Base-by-base conservation (phyloP, 2,329 filamentous ascomycete species). In the Epichloe coenophiala region DNA sequence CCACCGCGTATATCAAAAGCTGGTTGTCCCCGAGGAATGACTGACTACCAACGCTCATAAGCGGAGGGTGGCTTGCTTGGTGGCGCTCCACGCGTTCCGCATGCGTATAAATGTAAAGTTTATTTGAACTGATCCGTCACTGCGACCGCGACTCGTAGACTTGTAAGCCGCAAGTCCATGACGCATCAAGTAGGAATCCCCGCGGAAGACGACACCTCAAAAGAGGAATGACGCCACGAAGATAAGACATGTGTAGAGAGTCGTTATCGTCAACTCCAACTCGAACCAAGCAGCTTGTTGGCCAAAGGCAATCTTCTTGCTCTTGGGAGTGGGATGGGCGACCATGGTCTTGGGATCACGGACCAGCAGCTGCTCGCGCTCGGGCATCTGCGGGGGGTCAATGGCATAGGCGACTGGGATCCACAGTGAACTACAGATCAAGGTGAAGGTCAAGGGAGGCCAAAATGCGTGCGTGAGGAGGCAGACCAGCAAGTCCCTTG, bases 401-500 rank as follows among this genome's bases (percentile, higher is more conserved):
- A 83, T 74, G 23, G 78, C 76, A 58, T 84, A 84, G 1, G 69
- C 68, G 44, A 84, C 69, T 0, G 80, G 80, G 0, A 72, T 77
- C 75, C 76, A 80, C 27, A 78, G 65, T 1, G 74, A 75, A 47
- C 67, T 72, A 66, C 71, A 73, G 45, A 76, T 70, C 59, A 76
- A 75, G 42, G 80, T 57, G 64, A 78, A 81, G 0, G 76, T 74
- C 42, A 80, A 0, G 79, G 19, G 79, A 5, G 78, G 78, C 79
- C 79, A 83, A 64, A 76, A 77, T 12, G 76, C 77, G 59, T 81
- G 77, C 0, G 77, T 80, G 40, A 83, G 60, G 4, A 83, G 65
- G 56, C 71, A 72, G 45, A 75, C 59, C 15, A 80, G 65, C n/a
- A 71, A 63, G 9, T 68, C 66, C 54, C 64, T 63, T 36, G 65